phyloP scores from a whole-genome alignment of 2,329 filamentous ascomycete species.

The Hypomyces rosellus region DNA sequence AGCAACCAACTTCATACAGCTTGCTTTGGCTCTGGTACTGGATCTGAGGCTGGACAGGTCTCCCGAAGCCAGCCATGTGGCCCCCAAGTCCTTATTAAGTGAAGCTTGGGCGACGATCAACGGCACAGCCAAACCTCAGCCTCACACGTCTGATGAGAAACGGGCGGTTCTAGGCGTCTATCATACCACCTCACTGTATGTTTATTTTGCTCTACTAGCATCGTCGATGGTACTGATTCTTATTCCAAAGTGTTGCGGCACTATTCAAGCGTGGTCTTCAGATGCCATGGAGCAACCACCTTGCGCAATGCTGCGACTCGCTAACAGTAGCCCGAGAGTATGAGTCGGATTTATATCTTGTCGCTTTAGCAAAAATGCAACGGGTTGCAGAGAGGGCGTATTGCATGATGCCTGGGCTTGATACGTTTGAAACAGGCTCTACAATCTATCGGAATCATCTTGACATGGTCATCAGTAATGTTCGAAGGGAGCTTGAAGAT shows the following conservation, averaged over 20 bases:
- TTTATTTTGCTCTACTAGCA: neutral
- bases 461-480: constrained; percentile 28
- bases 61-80: constrained; percentile 16
- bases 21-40: constrained; percentile 31
- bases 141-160: constrained; percentile 30
- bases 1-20: constrained; percentile 32
- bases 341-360: constrained; percentile 27
- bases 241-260: constrained; percentile 16
- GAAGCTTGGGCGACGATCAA: constrained; percentile 25
- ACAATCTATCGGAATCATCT: constrained; percentile 19
- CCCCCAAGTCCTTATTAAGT: constrained; percentile 24
- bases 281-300: constrained; percentile 27
- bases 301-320: constrained; percentile 28
- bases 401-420: constrained; percentile 19
- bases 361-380: constrained; percentile 29
- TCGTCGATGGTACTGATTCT: neutral
- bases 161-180: constrained; percentile 35
- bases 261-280: constrained; percentile 27
- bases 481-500: constrained; percentile 28
- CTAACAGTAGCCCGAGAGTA: constrained; percentile 23
- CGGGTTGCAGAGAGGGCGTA: constrained; percentile 25
- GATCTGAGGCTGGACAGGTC: constrained; percentile 32
- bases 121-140: constrained; percentile 7
- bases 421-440: neutral
- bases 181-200: constrained; percentile 30